Evolutionary conservation across 768 basidiomycete genomes (phyloP).

Genomic region (Lactarius hengduanensis): DNA sequence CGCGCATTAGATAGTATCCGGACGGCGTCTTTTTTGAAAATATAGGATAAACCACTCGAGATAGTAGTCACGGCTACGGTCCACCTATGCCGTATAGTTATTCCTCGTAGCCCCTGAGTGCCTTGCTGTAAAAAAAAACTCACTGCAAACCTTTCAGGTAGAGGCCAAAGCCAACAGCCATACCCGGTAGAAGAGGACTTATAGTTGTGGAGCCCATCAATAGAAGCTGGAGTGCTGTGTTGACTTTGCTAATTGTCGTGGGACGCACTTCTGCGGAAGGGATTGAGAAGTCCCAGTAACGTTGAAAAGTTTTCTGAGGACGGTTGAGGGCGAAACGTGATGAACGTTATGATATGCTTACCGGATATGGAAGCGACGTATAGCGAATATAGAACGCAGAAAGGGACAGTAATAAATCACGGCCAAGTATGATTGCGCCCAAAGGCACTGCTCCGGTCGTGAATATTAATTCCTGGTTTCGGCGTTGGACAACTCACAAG

Average conservation of each 20-base stretch:
- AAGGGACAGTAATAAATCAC: constrained; percentile 82
- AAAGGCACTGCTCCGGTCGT: constrained; percentile 63
- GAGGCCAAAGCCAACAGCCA: constrained; percentile 53
- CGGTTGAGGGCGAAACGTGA: constrained; percentile 18
- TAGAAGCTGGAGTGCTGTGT: constrained; percentile 87
- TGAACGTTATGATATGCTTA: constrained; percentile 41
- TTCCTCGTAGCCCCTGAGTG: not conserved
- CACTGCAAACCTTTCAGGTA: constrained; percentile 62
- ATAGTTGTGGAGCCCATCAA: constrained; percentile 90
- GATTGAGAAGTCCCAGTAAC: constrained; percentile 96
- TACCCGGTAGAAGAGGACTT: constrained; percentile 71
- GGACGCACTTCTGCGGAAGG: constrained; percentile 95
- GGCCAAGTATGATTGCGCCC: constrained; percentile 81
- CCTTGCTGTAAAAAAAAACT: not conserved
- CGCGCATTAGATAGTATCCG: constrained; percentile 41
- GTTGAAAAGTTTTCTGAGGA: constrained; percentile 77
- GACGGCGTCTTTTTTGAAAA: constrained; percentile 74
- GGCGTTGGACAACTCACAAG: constrained; percentile 48
- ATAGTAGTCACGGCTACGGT: constrained; percentile 88
- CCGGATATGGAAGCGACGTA: constrained; percentile 82
- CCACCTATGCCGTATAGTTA: constrained; percentile 49
- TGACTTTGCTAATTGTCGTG: constrained; percentile 93
- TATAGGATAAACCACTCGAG: constrained; percentile 85
- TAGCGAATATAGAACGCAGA: constrained; percentile 94
- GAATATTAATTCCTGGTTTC: not conserved